phyloP scores from a whole-genome alignment of 1,284 basidiomycete species.

The Exobasidium rhododendri region DNA sequence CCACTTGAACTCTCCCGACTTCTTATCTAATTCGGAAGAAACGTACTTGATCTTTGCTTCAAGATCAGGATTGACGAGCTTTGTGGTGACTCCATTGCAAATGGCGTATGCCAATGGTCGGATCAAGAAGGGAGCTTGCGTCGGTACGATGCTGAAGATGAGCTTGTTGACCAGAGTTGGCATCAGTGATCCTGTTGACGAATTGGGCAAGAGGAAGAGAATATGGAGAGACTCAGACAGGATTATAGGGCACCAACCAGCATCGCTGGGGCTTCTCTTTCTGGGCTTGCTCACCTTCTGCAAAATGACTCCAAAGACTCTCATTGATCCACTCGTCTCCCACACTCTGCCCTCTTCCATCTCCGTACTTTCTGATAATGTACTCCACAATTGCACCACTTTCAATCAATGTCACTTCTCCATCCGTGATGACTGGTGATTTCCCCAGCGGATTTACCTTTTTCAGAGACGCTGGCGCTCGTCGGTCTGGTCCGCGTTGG shows the following conservation, averaged over 20 bases:
- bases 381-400: conserved; percentile 53
- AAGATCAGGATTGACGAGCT: conserved; percentile 43
- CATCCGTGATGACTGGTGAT: conserved; percentile 49
- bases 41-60: conserved; percentile 34
- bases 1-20: conserved; percentile 33
- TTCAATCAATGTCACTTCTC: conserved; percentile 43
- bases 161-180: conserved; percentile 45
- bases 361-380: conserved; percentile 49
- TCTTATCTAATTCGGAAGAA: conserved; percentile 30
- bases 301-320: conserved; percentile 47
- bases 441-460: conserved; percentile 50
- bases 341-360: conserved; percentile 31
- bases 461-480: conserved; percentile 39
- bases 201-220: background rate
- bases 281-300: conserved; percentile 26
- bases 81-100: conserved; percentile 25
- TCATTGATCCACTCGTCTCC: conserved; percentile 38
- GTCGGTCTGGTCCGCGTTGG: conserved; percentile 32
- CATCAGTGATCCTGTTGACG: conserved; percentile 38
- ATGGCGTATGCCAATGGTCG: conserved; percentile 44
- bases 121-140: conserved; percentile 48
- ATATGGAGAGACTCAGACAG: no score
- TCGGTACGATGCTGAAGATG: conserved; percentile 39
- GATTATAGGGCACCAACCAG: background rate
- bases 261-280: background rate